Evolutionary conservation across 768 basidiomycete genomes (phyloP), one percentile per base, ranked within the genome.

Genomic region (Boletus edulis): DNA sequence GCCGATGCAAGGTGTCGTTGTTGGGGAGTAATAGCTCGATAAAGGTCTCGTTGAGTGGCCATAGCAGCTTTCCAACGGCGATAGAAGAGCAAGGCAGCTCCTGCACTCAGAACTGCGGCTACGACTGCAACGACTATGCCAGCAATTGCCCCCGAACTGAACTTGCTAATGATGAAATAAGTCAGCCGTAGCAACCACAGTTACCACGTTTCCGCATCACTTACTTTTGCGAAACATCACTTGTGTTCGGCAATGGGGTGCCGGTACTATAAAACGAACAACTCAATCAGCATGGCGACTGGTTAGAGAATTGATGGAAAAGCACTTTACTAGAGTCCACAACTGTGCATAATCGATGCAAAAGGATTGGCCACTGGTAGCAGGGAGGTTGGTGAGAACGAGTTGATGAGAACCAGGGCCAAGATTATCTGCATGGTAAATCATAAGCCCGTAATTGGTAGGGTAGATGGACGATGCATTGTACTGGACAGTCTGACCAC

Each of bases 391-490:
- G 17, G 64, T 67, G 31, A 78, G 48, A 17, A 60, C 55, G n/a
- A 78, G 29, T 37, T 64, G 67, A 57, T 78, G 65, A 49, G 68
- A 49, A 14, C 78, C 72, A 11, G 75, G 47, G 8, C 80, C 79
- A 45, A 72, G 76, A 24, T 79, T 62, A 11, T 65, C 68, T 31
- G 66, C 63, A 40, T 70, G 72, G 62, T 44, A 80, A 51, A 54
- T 69, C 64, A 63, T 68, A 55, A 49, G 73, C 62, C 65, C 60
- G 14, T 67, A 67, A 47, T 56, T 65, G 10, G 62, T 55, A 38
- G 63, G 57, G 47, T 47, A 62, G 39, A 9, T 27, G 4, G 32
- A 58, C 18, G 66, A 46, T 39, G 62, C 65, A 32, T 66, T 65
- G 27, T 69, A 69, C 0, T 48, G 38, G 18, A 40, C 22, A 2